Evolutionary conservation across 2,329 filamentous ascomycete genomes (phyloP), one percentile per base, ranked within the genome.

Genomic region (Parafenestella ontariensis): DNA sequence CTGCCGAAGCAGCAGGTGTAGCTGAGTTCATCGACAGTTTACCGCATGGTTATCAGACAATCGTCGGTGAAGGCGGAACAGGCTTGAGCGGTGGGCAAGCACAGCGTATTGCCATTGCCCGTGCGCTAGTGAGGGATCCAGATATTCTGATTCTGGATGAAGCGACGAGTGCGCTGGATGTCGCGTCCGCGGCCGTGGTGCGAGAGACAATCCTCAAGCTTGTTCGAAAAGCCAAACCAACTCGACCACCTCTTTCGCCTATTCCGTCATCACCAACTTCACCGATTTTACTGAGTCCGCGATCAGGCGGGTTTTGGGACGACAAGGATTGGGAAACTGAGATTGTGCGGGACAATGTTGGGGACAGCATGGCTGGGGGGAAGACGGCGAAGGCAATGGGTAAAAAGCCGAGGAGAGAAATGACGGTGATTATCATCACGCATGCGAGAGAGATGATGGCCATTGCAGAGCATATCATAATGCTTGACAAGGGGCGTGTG

Each of bases 381-480:
- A 34, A 17, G 13, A 17, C 20, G 43, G 7, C 41, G 46, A 41
- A 52, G 46, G 33, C 9, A 41, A 34, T 5, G 58, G 66, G 52
- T 5, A 62, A 61, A 46, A 18, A 42, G 34, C 26, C 23, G 24
- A 56, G 36, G 34, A 67, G 58, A 3, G 79, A 78, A 0, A 83
- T 91, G 73, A 89, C 89, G 0, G 85, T 96, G 0, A 81, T 97
- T 15, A 83, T 96, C 21, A 88, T 96, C 34, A 96, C 92, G 44
- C 94, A 97, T 76, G 85, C 83, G 52, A 81, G 80, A 57, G 89
- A 94, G 68, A 96, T 96, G 91, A 97, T 98, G 90, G 82, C 83
- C 52, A 84, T 91, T 54, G 90, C 89, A 0, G 87, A 92, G 70
- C 81, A 85, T 40, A 79, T 97, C 7, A 80, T 94, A 0, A 85